phyloP scores from a whole-genome alignment of 306 rosid genomes.

The Castanea sativa region DNA sequence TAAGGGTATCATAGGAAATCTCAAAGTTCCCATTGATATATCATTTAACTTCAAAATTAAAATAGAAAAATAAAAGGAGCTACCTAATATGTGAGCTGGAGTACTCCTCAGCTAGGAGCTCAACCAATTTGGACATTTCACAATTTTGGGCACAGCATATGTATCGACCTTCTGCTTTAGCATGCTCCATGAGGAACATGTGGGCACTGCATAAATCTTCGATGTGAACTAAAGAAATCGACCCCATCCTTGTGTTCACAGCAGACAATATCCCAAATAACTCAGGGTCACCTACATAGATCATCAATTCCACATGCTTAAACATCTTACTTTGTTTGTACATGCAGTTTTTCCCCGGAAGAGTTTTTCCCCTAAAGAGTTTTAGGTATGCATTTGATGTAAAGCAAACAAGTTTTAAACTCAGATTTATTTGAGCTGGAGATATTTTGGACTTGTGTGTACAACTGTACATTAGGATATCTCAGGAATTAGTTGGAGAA shows the following conservation, averaged over 20 bases:
- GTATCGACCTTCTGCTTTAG: constrained; percentile 59
- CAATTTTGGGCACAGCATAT: constrained; percentile 57
- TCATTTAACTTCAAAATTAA: not conserved
- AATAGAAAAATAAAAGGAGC: constrained; percentile 12
- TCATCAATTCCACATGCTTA: constrained; percentile 2
- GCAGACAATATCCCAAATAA: constrained; percentile 46
- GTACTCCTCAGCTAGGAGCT: constrained; percentile 41
- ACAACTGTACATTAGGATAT: no score
- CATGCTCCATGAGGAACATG: constrained; percentile 71
- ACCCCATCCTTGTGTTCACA: constrained; percentile 81
- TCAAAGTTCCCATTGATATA: not conserved
- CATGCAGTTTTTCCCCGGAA: no score
- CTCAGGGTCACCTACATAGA: constrained; percentile 49
- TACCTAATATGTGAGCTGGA: constrained; percentile 37
- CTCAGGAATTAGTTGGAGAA: no score
- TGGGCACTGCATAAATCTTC: constrained; percentile 84
- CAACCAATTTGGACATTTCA: constrained; percentile 37
- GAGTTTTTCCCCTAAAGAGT: no score
- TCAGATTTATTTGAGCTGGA: no score
- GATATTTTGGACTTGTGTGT: no score
- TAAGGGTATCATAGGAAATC: constrained; percentile 1
- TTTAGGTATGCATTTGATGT: no score
- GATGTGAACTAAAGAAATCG: constrained; percentile 64
- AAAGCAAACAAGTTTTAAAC: no score
- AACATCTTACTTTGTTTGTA: not conserved